Base-by-base conservation (phyloP, 306 rosid species). In the Vigna radiata region DNA sequence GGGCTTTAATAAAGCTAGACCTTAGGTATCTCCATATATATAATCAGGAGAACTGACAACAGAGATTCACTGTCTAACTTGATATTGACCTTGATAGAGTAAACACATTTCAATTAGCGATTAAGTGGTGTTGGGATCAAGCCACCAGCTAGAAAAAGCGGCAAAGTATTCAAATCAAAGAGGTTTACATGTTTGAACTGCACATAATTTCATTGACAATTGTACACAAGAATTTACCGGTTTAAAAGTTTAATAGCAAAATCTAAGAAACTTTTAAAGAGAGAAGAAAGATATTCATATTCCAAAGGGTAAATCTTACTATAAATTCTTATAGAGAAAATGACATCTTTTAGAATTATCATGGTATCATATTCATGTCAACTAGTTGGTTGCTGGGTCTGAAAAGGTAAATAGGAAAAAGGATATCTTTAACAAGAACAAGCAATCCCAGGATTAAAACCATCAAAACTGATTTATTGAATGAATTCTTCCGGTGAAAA, bases 41-140 rank as follows among this genome's bases (percentile, higher is more conserved):
- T 54, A 62, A 55, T 73, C 11, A 43, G 54, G 60, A 5, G 16
- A 15, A 17, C 47, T 11, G 39, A 59, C 60, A 79, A 7, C 44
- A 54, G 58, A 72, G 58, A 72, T 58, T 58, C 62, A 56, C 62
- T 56, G 41, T 7, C 29, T 43, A n/a, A 41, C 44, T 66, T 31
- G 63, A 37, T 6, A 36, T 64, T 41, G 31, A 29, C 66, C 15
- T 2, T 60, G 31, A 27, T 27, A 27, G 29, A 27, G 29, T 27
- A 27, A 27, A 27, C 29, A 27, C 29, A 27, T 27, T 27, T 27
- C 41, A 13, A 6, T 49, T 52, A 21, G 43, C 15, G 50, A 31
- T 31, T 4, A 31, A 31, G 44, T 37, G 55, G 16, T 21, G 44
- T 31, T 27, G 14, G 78, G 46, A 23, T 31, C 54, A 7, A 18